phyloP scores from a whole-genome alignment of 805 yeast species.

The Candida manassasensis region DNA sequence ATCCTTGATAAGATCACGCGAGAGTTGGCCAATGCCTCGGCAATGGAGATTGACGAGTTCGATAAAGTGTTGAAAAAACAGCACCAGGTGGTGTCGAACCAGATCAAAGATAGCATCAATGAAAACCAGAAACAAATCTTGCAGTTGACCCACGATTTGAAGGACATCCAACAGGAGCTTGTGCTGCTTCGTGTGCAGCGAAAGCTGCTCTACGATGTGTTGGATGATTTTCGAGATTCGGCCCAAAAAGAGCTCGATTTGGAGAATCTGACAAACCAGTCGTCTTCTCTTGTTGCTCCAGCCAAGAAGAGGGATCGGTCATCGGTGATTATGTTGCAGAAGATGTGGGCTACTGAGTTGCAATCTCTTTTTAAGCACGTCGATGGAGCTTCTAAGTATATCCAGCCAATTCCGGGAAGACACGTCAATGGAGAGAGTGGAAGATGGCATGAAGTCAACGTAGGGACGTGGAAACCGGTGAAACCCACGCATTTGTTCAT shows the following conservation, averaged over 20 bases:
- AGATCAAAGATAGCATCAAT: slow-evolving; percentile 54
- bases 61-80: slow-evolving; percentile 49
- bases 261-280: slow-evolving; percentile 21
- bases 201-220: slow-evolving; percentile 53
- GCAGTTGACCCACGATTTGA: slow-evolving; percentile 55
- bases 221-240: slow-evolving; percentile 52
- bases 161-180: slow-evolving; percentile 60
- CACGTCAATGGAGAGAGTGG: slow-evolving; percentile 77
- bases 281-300: background rate
- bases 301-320: slow-evolving; percentile 50
- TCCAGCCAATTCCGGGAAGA: slow-evolving; percentile 73
- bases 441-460: slow-evolving; percentile 82
- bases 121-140: slow-evolving; percentile 60
- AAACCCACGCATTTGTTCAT: slow-evolving; percentile 73
- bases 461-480: slow-evolving; percentile 77
- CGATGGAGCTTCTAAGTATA: slow-evolving; percentile 82
- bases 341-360: slow-evolving; percentile 76
- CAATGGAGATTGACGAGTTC: slow-evolving; percentile 67
- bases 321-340: slow-evolving; percentile 67
- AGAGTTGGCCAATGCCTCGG: slow-evolving; percentile 60
- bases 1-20: slow-evolving; percentile 17
- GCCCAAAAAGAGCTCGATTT: slow-evolving; percentile 54
- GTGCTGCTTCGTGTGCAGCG: slow-evolving; percentile 57
- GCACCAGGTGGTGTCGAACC: slow-evolving; percentile 47
- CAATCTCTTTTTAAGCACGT: slow-evolving; percentile 71